Percentiles rank a stretch among this genome's conserved stretches.
Conservation (phyloP, 1,284 basidiomycete genomes). For the Tylopilus microsporus region DNA sequence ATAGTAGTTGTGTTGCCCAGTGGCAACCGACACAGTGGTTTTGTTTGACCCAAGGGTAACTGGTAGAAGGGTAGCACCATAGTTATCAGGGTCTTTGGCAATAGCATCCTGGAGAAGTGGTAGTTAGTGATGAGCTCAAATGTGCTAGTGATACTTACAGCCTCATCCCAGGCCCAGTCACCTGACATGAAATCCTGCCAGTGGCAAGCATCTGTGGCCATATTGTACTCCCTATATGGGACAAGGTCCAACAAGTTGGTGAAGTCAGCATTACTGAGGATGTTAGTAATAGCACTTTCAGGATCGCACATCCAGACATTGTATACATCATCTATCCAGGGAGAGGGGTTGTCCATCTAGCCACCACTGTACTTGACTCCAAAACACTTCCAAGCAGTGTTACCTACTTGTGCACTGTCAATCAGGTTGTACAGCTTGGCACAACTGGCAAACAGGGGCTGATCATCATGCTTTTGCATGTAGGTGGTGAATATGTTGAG, state of each 20-base stretch:
- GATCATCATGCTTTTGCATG: not conserved
- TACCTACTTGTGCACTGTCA: not conserved
- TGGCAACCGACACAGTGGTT: constrained; percentile 1
- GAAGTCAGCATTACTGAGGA: too few species aligned
- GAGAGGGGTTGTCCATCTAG: not conserved
- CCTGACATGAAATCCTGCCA: too few species aligned
- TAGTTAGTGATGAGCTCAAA: too few species aligned
- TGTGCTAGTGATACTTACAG: too few species aligned
- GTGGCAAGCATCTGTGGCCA: not conserved
- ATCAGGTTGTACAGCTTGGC: too few species aligned
- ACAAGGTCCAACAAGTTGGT: not conserved
- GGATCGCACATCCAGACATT: not conserved
- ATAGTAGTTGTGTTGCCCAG: not conserved
- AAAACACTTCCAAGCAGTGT: not conserved
- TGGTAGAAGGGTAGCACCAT: too few species aligned
- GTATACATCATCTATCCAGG: too few species aligned
- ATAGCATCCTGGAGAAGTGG: not conserved
- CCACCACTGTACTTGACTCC: not conserved
- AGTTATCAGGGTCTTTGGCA: not conserved
- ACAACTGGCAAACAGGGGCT: not conserved
- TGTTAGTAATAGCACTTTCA: too few species aligned
- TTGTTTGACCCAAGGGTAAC: not conserved
- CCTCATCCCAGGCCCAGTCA: too few species aligned
- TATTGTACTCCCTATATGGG: not conserved
- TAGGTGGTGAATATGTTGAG: too few species aligned